These are phyloP conservation scores for Gossypium rotundifolium DNA, from an alignment of 345 rosid species.

Conservation along the genomic window DNA sequence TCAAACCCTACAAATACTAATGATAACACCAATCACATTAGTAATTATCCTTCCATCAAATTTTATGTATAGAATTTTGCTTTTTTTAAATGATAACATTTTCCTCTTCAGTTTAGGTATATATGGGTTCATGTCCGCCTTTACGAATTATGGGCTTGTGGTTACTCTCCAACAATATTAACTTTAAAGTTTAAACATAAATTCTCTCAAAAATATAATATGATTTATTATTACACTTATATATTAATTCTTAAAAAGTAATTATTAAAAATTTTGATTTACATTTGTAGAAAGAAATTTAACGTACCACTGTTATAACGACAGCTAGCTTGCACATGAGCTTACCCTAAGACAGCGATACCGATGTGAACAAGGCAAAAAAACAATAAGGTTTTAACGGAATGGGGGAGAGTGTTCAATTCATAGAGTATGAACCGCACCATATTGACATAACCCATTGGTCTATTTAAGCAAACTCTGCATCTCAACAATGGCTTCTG, in stretches of 20 bases:
- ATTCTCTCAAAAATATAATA: too few species aligned
- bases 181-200: accelerated
- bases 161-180: accelerated
- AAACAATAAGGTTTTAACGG: not conserved
- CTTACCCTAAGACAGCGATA: not conserved
- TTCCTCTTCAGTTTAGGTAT: too few species aligned
- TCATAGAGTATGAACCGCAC: not conserved
- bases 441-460: not conserved
- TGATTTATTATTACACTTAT: too few species aligned
- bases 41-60: too few species aligned
- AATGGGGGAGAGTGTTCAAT: not conserved
- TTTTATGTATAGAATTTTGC: too few species aligned
- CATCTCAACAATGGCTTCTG: not conserved
- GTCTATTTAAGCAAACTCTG: slow-evolving; percentile 13
- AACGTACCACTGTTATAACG: not conserved
- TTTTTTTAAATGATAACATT: too few species aligned
- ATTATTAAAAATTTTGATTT: too few species aligned
- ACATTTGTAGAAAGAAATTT: too few species aligned
- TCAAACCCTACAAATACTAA: too few species aligned
- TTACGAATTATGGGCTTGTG: accelerated
- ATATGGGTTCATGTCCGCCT: accelerated
- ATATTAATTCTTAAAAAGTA: too few species aligned
- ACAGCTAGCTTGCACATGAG: not conserved
- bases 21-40: too few species aligned
- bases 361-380: not conserved